Base-by-base conservation (phyloP, 2,329 filamentous ascomycete genomes). In the Paecilomyces variotii region DNA sequence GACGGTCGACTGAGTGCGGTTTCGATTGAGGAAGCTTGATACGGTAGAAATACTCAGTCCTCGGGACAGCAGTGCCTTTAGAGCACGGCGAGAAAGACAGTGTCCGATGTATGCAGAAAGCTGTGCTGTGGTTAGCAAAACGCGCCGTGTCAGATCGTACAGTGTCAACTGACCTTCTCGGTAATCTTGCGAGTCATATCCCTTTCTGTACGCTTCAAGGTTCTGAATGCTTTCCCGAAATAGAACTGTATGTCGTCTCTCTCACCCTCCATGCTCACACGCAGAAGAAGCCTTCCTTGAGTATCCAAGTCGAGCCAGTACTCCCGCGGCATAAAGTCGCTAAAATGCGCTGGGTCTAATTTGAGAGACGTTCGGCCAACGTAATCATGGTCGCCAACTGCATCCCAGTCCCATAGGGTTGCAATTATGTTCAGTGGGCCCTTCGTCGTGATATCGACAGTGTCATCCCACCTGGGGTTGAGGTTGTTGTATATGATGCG, bases 171-270 rank as follows among this genome's bases (percentile, higher is more conserved):
- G 79, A 91, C 90, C 87, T 99, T 99, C 77, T 97, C 94, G 6
- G 94, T 97, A 68, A 97, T 94, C 76, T 92, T 95, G 61, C 94
- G 86, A 57, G 95, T 96, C 94, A 99, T 99, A 73, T 99, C 94
- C 68, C 93, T 85, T 77, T 99, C 93, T 0, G 93, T 96, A 64
- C 94, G 86, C 80, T 97, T 97, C 65, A 99, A 80, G 60, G 93
- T 91, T 53, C 94, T 85, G 78, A 99, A 99, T 27, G 94, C 90
- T 76, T 97, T 97, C 67, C 92, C 94, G 74, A 97, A 97, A 70
- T 97, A 93, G 74, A 99, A 99, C 68, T 97, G 90, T 59, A 99
- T 99, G 71, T 99, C 94, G 71, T 99, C 94, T 62, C 94, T 85
- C 76, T 99, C 94, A 56, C 94, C 94, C 76, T 99, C 94, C 94